Evolutionary conservation across 805 yeast genomes (phyloP), one percentile per base, ranked within the genome.

Genomic region (Blastobotrys muscicola): DNA sequence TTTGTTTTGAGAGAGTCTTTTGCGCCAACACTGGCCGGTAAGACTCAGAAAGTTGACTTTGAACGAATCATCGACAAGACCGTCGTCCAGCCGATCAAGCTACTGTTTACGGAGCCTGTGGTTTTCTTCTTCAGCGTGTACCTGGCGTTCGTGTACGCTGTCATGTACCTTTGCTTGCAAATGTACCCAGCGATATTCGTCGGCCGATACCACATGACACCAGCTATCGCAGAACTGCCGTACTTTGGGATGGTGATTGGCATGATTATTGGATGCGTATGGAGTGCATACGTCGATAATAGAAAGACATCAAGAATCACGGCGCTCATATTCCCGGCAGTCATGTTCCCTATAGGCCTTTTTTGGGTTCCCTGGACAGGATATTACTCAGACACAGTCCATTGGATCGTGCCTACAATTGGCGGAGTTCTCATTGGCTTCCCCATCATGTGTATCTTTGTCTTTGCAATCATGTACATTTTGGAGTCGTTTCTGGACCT

Each of bases 311-410:
- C 8, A n/a, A 20, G 11, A 8, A 40, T 42, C 14, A 11, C 40
- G 7, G 26, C 38, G 16, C 26, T 13, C 6, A 23, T 36, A n/a
- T 36, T 36, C 29, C 29, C 16, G 11, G 59, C 70, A 36, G 44
- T 68, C 42, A 42, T 61, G 13, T 50, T 73, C 51, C 77, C 77
- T 1, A 49, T 64, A 23, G 66, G 74, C 5, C 43, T 72, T 10
- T 65, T 73, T 41, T 55, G 74, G 12, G 69, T 74, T 52, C 78
- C 74, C 3, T 74, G 78, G 78, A 61, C 74, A 2, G 62, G 74
- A 1, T 43, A 65, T 45, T 33, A 44, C n/a, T 44, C 66, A 7
- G 36, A 49, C 3, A 51, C 51, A 15, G 54, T 66, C 6, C 76
- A 71, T 48, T 74, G 79, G 78, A 64, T 73, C 30, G 65, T 60